Evolutionary conservation across 225 moss, liverwort and hornwort species (phyloP).

Genomic region (Straminergon stramineum): DNA sequence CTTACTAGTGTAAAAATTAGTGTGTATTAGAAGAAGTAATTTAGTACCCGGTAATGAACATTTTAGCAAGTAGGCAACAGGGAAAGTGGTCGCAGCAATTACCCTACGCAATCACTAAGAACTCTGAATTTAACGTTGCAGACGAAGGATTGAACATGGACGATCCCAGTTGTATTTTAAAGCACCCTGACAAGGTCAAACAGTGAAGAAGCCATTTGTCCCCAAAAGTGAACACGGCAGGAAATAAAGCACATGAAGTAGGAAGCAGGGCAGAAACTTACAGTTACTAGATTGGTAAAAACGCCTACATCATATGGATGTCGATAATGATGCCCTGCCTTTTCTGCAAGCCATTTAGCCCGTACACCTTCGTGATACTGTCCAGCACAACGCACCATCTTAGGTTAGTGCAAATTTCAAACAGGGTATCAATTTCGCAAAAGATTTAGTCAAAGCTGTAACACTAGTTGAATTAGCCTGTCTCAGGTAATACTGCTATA

Average conservation of each 20-base stretch:
- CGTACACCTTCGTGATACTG: constrained; percentile 99
- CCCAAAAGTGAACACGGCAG: background rate
- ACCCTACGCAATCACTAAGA: background rate
- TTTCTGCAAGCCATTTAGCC: constrained; percentile 94
- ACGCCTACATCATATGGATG: constrained; percentile 90
- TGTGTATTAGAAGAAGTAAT: background rate
- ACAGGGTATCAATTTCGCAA: background rate
- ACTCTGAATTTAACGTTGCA: background rate
- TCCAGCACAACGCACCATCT: background rate
- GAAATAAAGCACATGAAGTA: background rate
- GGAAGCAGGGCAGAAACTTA: constrained; percentile 11
- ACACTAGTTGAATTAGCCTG: background rate
- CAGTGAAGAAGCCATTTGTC: background rate
- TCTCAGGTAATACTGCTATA: background rate
- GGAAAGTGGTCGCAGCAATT: background rate
- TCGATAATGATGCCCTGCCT: constrained; percentile 83
- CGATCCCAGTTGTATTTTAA: background rate
- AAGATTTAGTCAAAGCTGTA: background rate
- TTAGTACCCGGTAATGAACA: background rate
- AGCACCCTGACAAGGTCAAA: background rate
- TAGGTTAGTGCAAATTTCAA: background rate
- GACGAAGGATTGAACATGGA: background rate
- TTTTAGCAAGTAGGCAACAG: background rate
- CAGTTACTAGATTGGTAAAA: constrained; percentile 59
- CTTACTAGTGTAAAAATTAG: background rate